phyloP scores from a whole-genome alignment of 2,329 filamentous ascomycete genomes.

The Venturia asperata region DNA sequence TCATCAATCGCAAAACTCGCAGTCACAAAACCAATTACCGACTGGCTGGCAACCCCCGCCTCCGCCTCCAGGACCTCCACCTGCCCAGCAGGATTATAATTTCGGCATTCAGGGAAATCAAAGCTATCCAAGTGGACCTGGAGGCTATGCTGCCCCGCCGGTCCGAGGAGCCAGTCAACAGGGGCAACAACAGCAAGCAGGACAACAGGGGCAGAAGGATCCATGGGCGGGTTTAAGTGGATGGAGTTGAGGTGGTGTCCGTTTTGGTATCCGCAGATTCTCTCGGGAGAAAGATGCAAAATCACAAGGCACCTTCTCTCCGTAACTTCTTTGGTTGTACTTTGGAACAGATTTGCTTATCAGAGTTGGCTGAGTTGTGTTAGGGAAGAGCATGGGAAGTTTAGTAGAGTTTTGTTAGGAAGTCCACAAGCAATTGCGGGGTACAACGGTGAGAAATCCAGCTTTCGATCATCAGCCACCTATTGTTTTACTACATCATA shows the following conservation, averaged over 20 bases:
- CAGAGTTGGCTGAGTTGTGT: not conserved
- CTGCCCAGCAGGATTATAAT: constrained; percentile 45
- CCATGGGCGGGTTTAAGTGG: constrained; percentile 19
- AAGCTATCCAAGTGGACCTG: constrained; percentile 42
- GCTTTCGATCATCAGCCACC: not conserved
- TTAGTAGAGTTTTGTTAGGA: not conserved
- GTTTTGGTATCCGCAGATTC: not conserved
- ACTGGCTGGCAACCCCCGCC: constrained; percentile 61
- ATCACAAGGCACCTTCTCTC: not conserved
- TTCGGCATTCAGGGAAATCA: constrained; percentile 31
- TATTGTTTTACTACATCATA: not conserved
- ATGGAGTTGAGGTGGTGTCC: constrained; percentile 4
- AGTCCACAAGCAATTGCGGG: not conserved
- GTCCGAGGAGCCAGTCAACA: constrained; percentile 27
- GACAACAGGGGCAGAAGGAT: constrained; percentile 12
- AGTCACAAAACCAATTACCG: constrained; percentile 38
- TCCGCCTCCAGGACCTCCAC: constrained; percentile 58
- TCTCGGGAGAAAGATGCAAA: too few species aligned
- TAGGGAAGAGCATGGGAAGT: not conserved
- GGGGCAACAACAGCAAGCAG: constrained; percentile 6
- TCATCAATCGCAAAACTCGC: not conserved
- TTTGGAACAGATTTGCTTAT: not conserved
- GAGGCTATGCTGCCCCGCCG: constrained; percentile 48
- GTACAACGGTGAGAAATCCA: not conserved
- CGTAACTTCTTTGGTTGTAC: not conserved